Base-by-base conservation (phyloP, 345 rosid genomes). In the Sonneratia alba region DNA sequence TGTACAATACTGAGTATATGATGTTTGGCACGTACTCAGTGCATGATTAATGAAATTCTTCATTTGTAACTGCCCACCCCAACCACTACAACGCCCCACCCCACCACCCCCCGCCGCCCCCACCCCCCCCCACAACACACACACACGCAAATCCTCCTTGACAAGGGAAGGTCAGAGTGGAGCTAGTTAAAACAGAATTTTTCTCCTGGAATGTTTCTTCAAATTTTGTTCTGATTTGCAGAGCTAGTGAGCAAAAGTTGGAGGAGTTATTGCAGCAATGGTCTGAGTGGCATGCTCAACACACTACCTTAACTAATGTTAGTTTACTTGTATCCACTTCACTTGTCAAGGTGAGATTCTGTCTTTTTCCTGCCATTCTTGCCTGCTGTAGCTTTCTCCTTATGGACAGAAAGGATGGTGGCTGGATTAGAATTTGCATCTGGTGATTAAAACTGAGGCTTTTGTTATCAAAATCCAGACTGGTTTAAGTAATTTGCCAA, bases 201-300 rank as follows among this genome's bases (percentile, higher is more conserved):
- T 48, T 15, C 67, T 62, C 3, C 43, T 59, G 16, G 24, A 32
- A 34, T 42, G 36, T 36, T 43, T 59, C 21, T 8, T 71, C 47
- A 32, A 24, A 21, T 48, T 24, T 70, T 73, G 66, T 57, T 64
- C 53, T 59, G 27, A 77, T 70, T 76, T 72, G 56, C 87, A 95
- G 99, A 82, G 85, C 94, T 78, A 87, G 99, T 79, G 89, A 85
- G 82, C 85, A 75, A 76, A 95, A 88, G 85, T 89, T 90, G 70
- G 94, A 90, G 77, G 88, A 83, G 73, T 77, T 92, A 71, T 80
- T 95, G 79, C 91, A 81, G 78, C 80, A 92, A 73, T 95, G 99
- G 99, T 92, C 98, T 69, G 91, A 88, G 70, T 95, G 99, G 98
- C 96, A 92, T 75, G 85, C 87, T 59, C 85, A 85, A 67, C 85